These are phyloP conservation scores for Aureobasidium pullulans DNA, from an alignment of 2,329 filamentous ascomycete species.

Conservation along the genomic window DNA sequence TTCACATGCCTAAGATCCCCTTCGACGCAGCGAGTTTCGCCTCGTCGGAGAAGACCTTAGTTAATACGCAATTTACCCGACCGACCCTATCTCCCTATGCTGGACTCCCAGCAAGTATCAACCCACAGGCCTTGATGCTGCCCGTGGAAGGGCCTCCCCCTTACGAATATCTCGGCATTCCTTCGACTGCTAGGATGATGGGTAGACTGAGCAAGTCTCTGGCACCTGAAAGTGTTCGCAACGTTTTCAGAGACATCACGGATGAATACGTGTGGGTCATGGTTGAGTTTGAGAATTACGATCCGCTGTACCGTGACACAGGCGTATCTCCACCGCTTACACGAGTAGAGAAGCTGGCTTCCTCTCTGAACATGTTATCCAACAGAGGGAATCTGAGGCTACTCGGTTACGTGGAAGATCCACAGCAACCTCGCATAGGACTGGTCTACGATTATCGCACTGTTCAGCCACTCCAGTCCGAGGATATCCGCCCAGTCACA, in stretches of 20 bases:
- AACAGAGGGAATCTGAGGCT: slow-evolving; percentile 46
- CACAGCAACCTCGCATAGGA: slow-evolving; percentile 58
- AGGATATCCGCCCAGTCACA: slow-evolving; percentile 35
- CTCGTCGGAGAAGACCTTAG: slow-evolving; percentile 15
- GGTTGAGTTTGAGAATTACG: slow-evolving; percentile 59
- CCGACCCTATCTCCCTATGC: slow-evolving; percentile 26
- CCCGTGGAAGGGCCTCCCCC: slow-evolving; percentile 42
- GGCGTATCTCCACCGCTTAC: slow-evolving; percentile 40
- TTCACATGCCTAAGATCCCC: slow-evolving; percentile 5
- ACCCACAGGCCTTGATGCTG: slow-evolving; percentile 34
- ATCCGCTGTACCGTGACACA: slow-evolving; percentile 39
- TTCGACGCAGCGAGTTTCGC: slow-evolving; percentile 16
- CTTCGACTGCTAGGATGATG: slow-evolving; percentile 37
- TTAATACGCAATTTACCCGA: slow-evolving; percentile 22
- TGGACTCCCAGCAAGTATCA: slow-evolving; percentile 37
- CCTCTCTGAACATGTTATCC: slow-evolving; percentile 17
- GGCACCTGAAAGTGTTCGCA: slow-evolving; percentile 23
- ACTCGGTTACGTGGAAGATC: slow-evolving; percentile 66
- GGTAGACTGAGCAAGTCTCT: slow-evolving; percentile 30
- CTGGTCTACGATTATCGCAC: slow-evolving; percentile 68
- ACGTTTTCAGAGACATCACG: slow-evolving; percentile 26
- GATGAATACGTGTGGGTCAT: slow-evolving; percentile 38
- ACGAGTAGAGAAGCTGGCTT: slow-evolving; percentile 35
- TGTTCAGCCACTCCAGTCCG: slow-evolving; percentile 12
- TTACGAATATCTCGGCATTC: slow-evolving; percentile 40